phyloP scores from a whole-genome alignment of 2,329 filamentous ascomycete species.

The Pseudocercospora fijiensis region DNA sequence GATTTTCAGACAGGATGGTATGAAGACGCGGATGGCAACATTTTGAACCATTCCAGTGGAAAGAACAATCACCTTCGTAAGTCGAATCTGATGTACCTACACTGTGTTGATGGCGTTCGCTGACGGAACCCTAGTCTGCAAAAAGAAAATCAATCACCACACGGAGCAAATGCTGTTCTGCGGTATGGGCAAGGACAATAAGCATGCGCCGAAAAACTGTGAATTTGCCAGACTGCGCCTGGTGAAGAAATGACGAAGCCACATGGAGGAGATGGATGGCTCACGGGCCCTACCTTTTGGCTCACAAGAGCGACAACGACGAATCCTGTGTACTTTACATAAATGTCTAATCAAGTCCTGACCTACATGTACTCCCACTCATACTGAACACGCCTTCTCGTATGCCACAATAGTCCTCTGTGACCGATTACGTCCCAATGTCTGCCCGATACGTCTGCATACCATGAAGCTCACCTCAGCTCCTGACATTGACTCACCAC shows the following conservation, averaged over 20 bases:
- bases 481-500: too few relatives aligned
- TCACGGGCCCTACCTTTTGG: background rate
- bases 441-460: too few relatives aligned
- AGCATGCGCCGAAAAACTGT: background rate
- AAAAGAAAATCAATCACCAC: background rate
- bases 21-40: background rate
- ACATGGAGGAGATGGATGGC: background rate
- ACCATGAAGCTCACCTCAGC: too few relatives aligned
- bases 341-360: background rate
- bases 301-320: background rate
- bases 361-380: background rate
- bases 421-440: too few relatives aligned
- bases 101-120: background rate
- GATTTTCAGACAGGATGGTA: background rate
- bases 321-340: background rate
- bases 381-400: background rate
- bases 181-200: background rate
- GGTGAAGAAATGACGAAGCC: background rate
- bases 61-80: background rate
- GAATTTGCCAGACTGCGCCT: background rate
- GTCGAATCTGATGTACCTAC: background rate
- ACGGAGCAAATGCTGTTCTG: background rate
- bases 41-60: background rate
- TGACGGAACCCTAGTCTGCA: background rate
- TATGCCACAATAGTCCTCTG: too few relatives aligned